A percentile compares a stretch with the other conserved stretches of the same genome.
Conservation (phyloP, 2,329 filamentous ascomycete species). For the Xylaria sp. region DNA sequence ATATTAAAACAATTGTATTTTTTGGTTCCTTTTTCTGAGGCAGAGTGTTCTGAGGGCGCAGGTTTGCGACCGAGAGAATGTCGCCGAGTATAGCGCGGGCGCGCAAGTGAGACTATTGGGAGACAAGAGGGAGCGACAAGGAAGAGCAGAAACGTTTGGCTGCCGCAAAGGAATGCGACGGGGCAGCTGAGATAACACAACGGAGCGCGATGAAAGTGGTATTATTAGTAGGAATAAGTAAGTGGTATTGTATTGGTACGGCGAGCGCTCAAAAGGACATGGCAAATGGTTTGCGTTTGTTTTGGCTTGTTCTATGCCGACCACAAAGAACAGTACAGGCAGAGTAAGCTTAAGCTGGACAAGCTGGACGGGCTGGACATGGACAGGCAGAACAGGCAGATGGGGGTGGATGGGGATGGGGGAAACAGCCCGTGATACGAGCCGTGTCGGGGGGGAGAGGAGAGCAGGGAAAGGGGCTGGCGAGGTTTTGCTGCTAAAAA, state of each 20-base stretch:
- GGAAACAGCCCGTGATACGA: conserved; percentile 2
- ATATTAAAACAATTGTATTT: conserved; percentile 32
- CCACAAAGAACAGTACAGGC: conserved; percentile 12
- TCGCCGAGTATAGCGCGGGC: conserved; percentile 17
- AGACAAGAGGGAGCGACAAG: conserved; percentile 25
- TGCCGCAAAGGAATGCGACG: conserved; percentile 42
- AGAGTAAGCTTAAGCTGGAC: too few relatives aligned
- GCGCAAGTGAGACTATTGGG: conserved; percentile 9
- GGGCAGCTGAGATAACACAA: conserved; percentile 34
- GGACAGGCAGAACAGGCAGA: too few relatives aligned
- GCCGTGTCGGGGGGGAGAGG: conserved; percentile 11
- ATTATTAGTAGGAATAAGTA: conserved; percentile 29
- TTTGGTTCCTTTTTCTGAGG: conserved; percentile 1
- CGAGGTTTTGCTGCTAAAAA: conserved; percentile 20
- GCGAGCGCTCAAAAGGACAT: conserved; percentile 18
- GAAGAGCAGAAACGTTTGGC: conserved; percentile 30
- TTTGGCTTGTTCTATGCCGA: conserved; percentile 14
- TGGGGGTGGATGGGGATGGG: not conserved
- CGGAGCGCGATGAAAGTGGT: conserved; percentile 30
- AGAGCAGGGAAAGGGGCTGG: conserved; percentile 22
- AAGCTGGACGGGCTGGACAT: too few relatives aligned
- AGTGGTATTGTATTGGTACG: conserved; percentile 9
- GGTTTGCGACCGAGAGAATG: conserved; percentile 23
- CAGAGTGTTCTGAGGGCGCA: conserved; percentile 1
- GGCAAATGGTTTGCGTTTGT: conserved; percentile 21